Conservation (phyloP, 345 rosid species). For the Eutrema heterophyllum region DNA sequence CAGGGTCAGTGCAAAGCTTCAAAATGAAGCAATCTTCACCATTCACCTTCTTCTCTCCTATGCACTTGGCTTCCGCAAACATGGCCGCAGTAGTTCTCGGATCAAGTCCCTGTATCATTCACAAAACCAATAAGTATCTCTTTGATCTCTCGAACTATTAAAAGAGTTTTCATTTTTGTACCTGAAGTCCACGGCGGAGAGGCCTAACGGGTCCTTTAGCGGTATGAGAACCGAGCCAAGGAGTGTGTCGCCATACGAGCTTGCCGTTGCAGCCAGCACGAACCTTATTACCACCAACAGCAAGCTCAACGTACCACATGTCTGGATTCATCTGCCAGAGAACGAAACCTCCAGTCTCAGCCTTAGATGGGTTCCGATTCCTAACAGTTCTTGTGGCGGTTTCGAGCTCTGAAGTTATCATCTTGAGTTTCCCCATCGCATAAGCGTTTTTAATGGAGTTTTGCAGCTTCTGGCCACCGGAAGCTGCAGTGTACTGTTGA, state of each 20-base stretch:
- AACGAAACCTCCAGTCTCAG: conserved; percentile 81
- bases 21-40: conserved; percentile 92
- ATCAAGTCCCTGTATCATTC: conserved; percentile 72
- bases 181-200: conserved; percentile 91
- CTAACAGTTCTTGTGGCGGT: conserved; percentile 66
- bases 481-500: conserved; percentile 90
- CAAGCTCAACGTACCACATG: conserved; percentile 92
- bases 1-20: conserved; percentile 72
- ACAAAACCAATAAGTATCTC: conserved; percentile 3
- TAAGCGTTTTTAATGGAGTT: conserved; percentile 72
- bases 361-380: conserved; percentile 52
- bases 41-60: conserved; percentile 70
- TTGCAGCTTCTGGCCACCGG: conserved; percentile 83
- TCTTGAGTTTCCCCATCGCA: conserved; percentile 83
- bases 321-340: conserved; percentile 98
- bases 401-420: conserved; percentile 74
- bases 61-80: conserved; percentile 84
- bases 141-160: background rate
- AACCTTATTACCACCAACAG: conserved; percentile 83
- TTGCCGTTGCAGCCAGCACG: conserved; percentile 93
- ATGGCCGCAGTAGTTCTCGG: conserved; percentile 72
- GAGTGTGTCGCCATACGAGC: conserved; percentile 91
- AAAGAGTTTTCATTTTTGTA: background rate
- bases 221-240: conserved; percentile 86
- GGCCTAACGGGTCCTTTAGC: conserved; percentile 94